phyloP scores from a whole-genome alignment of 2,329 filamentous ascomycete species.

The Tolypocladium ovalisporum region DNA sequence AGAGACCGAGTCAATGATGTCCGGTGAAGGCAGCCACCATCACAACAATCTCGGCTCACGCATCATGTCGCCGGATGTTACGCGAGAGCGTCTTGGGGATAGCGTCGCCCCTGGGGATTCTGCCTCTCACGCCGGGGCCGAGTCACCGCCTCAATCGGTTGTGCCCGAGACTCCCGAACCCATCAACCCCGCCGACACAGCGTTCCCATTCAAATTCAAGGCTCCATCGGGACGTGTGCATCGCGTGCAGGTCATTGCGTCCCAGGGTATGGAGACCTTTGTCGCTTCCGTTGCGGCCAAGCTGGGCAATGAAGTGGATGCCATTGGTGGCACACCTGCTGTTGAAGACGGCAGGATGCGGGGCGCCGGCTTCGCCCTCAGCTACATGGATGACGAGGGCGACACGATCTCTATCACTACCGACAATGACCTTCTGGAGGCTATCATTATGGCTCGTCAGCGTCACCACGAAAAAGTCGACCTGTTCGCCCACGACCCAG shows the following conservation, averaged over 20 bases:
- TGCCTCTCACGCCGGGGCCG: slow-evolving; percentile 79
- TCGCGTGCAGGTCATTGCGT: slow-evolving; percentile 72
- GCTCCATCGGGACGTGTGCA: slow-evolving; percentile 91
- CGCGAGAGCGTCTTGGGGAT: slow-evolving; percentile 61
- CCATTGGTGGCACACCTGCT: slow-evolving; percentile 68
- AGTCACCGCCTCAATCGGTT: slow-evolving; percentile 62
- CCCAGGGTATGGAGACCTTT: slow-evolving; percentile 70
- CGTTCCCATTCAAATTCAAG: slow-evolving; percentile 99
- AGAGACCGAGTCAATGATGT: slow-evolving; percentile 93
- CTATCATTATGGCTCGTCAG: slow-evolving; percentile 72
- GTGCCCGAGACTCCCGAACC: slow-evolving; percentile 41
- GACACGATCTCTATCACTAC: slow-evolving; percentile 96
- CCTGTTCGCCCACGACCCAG: slow-evolving; percentile 88
- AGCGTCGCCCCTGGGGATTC: slow-evolving; percentile 90
- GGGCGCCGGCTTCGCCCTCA: slow-evolving; percentile 75
- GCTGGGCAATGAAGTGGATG: slow-evolving; percentile 71
- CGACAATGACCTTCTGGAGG: slow-evolving; percentile 84
- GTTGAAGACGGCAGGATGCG: slow-evolving; percentile 72
- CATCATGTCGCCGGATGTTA: slow-evolving; percentile 69
- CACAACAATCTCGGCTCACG: slow-evolving; percentile 55
- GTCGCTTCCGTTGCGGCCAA: slow-evolving; percentile 71
- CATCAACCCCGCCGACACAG: slow-evolving; percentile 51
- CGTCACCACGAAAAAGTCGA: slow-evolving; percentile 85
- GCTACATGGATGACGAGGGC: slow-evolving; percentile 93
- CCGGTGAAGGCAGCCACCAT: slow-evolving; percentile 70